Evolutionary conservation across 75 land plant genomes (phyloP).

Genomic region (Isoetes taiwanensis): DNA sequence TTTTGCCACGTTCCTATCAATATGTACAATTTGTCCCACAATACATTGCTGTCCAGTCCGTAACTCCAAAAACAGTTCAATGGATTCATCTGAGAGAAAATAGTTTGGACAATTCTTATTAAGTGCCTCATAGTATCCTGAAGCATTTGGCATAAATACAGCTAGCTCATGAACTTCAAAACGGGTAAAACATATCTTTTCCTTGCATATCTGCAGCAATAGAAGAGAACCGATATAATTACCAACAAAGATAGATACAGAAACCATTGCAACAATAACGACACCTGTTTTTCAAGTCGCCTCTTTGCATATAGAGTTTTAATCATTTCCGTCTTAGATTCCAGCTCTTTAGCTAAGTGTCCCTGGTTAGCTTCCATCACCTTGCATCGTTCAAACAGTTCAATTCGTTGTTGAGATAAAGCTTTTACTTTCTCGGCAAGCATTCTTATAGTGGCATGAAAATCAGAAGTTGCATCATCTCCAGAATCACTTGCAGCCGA

Average conservation of each 20-base stretch:
- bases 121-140: conserved; percentile 84
- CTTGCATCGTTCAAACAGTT: conserved; percentile 49
- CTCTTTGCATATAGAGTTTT: conserved; percentile 68
- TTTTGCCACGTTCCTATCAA: conserved; percentile 52
- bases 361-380: conserved; percentile 50
- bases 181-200: conserved; percentile 76
- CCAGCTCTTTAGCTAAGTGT: conserved; percentile 51
- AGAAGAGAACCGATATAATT: neutral
- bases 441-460: conserved; percentile 50
- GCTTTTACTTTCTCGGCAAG: conserved; percentile 66
- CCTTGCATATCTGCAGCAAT: conserved; percentile 63
- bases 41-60: conserved; percentile 50
- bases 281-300: conserved; percentile 84
- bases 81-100: conserved; percentile 81
- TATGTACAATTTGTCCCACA: conserved; percentile 97
- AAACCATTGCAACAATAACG: neutral
- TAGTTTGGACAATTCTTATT: conserved; percentile 75
- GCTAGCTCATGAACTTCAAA: conserved; percentile 93
- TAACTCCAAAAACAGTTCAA: conserved; percentile 80
- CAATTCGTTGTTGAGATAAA: conserved; percentile 49
- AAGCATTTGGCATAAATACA: conserved; percentile 69
- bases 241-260: neutral
- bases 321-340: conserved; percentile 57
- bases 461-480: conserved; percentile 55
- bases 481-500: conserved; percentile 33